Evolutionary conservation across 2,329 filamentous ascomycete species (phyloP).

Genomic region (Talaromyces sp.): DNA sequence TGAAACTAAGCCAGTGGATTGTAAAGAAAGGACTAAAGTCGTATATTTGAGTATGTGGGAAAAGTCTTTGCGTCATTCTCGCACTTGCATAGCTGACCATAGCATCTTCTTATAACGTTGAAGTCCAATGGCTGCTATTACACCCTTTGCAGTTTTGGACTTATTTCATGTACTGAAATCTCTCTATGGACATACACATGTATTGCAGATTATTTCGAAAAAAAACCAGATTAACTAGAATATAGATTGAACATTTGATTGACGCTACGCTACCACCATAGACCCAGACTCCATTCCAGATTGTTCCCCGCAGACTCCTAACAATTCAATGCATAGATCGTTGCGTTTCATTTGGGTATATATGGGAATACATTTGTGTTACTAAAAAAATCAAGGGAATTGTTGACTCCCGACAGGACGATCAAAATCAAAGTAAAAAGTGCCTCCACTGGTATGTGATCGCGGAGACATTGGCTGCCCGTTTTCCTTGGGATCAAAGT

Average conservation of each 20-base stretch:
- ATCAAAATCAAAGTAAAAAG: slow-evolving; percentile 1
- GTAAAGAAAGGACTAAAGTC: too few relatives aligned
- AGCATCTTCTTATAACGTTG: too few relatives aligned
- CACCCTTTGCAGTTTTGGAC: too few relatives aligned
- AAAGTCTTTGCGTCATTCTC: too few relatives aligned
- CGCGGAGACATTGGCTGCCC: neutral
- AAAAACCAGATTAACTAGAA: neutral
- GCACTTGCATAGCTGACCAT: too few relatives aligned
- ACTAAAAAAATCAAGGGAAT: neutral
- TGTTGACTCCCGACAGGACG: neutral
- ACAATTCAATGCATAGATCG: neutral
- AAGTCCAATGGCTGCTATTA: too few relatives aligned
- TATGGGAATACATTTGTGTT: neutral
- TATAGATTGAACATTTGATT: neutral
- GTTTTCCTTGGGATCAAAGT: neutral
- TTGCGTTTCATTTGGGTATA: neutral
- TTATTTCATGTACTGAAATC: too few relatives aligned
- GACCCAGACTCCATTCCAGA: neutral
- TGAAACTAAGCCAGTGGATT: too few relatives aligned
- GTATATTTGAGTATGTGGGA: too few relatives aligned
- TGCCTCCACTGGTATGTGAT: neutral
- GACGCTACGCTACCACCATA: neutral
- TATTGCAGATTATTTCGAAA: too few relatives aligned
- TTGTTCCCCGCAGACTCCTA: neutral
- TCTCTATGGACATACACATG: too few relatives aligned